Base-by-base conservation (phyloP, 305 asterid species). In the Fraxinus greggii region DNA sequence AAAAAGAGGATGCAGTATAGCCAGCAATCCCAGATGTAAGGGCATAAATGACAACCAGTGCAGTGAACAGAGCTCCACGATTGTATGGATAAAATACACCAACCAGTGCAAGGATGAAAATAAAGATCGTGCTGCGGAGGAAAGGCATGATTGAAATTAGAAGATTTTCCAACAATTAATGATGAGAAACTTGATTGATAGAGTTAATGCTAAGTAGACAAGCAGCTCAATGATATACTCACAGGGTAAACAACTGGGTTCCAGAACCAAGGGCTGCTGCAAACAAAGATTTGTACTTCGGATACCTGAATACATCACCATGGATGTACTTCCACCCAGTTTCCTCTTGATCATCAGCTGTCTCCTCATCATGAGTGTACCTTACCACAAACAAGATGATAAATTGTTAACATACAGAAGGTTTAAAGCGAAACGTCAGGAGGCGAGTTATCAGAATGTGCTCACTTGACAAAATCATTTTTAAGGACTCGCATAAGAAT, bases 291-390 rank as follows among this genome's bases (percentile, higher is more conserved):
- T 91, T 92, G 90, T 89, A 81, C 80, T 89, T 89, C 0, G 97
- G 98, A 86, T 86, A 93, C 86, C 98, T 87, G 83, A 93, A 93
- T 73, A 91, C 96, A 88, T 93, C 97, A 51, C 97, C 96, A 86
- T 93, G 97, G 45, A 93, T 92, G 84, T 90, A 90, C 75, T 93
- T 93, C 97, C 98, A 93, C 61, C 98, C 98, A 77, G 90, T 91
- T 86, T 92, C 97, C 86, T 92, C 98, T 84, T 88, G 96, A 83
- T 91, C 95, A 67, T 91, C 97, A 73, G 88, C 94, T 69, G 90
- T 81, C 87, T 92, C 95, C 85, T 93, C 98, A 80, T 91, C 98
- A 82, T 89, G 91, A 35, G 91, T 91, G 78, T 91, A 92, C 83
- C 98, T 92, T 61, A 65, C 24, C 19, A 61, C 26, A 63, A 63